Evolutionary conservation across 192 early-diverging fungal genomes (phyloP).

Genomic region (Linnemannia hyalina): DNA sequence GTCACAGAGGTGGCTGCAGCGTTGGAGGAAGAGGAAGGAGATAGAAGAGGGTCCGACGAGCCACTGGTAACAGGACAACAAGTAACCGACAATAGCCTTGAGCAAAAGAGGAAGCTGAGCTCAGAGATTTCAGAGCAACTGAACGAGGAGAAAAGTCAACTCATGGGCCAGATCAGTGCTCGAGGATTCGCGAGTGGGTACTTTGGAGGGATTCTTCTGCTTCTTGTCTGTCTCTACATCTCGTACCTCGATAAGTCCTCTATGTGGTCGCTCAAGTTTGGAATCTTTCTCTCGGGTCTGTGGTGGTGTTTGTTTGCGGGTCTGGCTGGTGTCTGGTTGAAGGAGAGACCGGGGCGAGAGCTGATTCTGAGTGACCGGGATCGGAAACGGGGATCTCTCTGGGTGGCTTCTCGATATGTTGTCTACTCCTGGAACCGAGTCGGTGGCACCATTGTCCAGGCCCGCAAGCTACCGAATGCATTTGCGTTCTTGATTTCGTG

Average conservation of each 20-base stretch:
- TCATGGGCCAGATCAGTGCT: slow-evolving; percentile 60
- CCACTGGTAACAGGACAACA: not conserved
- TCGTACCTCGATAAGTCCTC: slow-evolving; percentile 48
- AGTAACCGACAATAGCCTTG: not conserved
- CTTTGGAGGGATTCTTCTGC: slow-evolving; percentile 60
- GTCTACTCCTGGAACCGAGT: slow-evolving; percentile 58
- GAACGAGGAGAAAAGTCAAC: slow-evolving; percentile 43
- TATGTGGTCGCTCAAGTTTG: slow-evolving; percentile 56
- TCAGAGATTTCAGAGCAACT: slow-evolving; percentile 22
- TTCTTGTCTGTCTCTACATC: slow-evolving; percentile 59
- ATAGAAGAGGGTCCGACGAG: not conserved
- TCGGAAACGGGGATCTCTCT: slow-evolving; percentile 32
- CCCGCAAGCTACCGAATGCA: slow-evolving; percentile 61
- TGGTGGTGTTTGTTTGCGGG: slow-evolving; percentile 68
- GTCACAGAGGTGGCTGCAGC: not conserved
- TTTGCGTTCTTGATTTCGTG: slow-evolving; percentile 73
- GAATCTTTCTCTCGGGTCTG: slow-evolving; percentile 61
- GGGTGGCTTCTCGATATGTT: slow-evolving; percentile 44
- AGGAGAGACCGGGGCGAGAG: slow-evolving; percentile 61
- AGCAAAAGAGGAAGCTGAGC: slow-evolving; percentile 7
- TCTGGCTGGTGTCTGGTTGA: slow-evolving; percentile 56
- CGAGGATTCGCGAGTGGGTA: slow-evolving; percentile 61
- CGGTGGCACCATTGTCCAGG: slow-evolving; percentile 57
- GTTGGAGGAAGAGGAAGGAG: not conserved
- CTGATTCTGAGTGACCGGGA: slow-evolving; percentile 41